Conservation (phyloP, 2,329 filamentous ascomycete species). For the Penicillium rolfsii region DNA sequence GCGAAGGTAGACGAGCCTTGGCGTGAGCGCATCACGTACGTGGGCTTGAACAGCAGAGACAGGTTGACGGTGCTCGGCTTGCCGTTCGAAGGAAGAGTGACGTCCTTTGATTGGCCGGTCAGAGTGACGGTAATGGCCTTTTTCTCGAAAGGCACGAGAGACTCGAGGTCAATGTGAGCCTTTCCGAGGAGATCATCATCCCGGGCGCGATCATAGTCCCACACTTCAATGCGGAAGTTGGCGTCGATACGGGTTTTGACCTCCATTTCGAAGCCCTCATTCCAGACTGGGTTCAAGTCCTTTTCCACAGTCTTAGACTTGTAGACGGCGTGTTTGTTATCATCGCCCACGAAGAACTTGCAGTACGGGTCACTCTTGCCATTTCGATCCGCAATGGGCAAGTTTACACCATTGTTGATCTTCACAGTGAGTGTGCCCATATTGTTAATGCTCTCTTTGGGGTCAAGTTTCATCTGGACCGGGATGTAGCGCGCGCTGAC, state of each 20-base stretch:
- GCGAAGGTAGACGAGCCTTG: slow-evolving; percentile 88
- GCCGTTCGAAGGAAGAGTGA: slow-evolving; percentile 76
- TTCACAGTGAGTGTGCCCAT: slow-evolving; percentile 80
- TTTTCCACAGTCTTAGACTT: slow-evolving; percentile 98
- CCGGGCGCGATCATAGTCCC: slow-evolving; percentile 96
- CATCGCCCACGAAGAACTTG: slow-evolving; percentile 87
- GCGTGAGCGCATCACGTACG: slow-evolving; percentile 82
- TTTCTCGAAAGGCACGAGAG: slow-evolving; percentile 82
- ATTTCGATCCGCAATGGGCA: slow-evolving; percentile 94
- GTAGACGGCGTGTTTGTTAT: slow-evolving; percentile 85
- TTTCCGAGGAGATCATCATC: slow-evolving; percentile 89
- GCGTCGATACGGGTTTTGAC: slow-evolving; percentile 83
- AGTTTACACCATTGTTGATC: slow-evolving; percentile 78
- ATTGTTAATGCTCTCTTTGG: slow-evolving; percentile 97
- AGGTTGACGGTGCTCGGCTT: slow-evolving; percentile 84
- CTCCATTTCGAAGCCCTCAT: slow-evolving; percentile 87
- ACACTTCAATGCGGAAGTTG: slow-evolving; percentile 80
- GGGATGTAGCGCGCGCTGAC: slow-evolving; percentile 95
- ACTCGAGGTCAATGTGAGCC: slow-evolving; percentile 72
- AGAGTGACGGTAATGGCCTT: slow-evolving; percentile 59
- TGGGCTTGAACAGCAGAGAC: slow-evolving; percentile 87
- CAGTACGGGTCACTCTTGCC: slow-evolving; percentile 97
- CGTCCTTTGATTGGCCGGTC: slow-evolving; percentile 60
- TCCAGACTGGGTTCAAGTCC: slow-evolving; percentile 92
- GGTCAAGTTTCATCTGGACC: slow-evolving; percentile 89